Base-by-base conservation (phyloP, 2,329 filamentous ascomycete genomes). In the Xylogone sp. region DNA sequence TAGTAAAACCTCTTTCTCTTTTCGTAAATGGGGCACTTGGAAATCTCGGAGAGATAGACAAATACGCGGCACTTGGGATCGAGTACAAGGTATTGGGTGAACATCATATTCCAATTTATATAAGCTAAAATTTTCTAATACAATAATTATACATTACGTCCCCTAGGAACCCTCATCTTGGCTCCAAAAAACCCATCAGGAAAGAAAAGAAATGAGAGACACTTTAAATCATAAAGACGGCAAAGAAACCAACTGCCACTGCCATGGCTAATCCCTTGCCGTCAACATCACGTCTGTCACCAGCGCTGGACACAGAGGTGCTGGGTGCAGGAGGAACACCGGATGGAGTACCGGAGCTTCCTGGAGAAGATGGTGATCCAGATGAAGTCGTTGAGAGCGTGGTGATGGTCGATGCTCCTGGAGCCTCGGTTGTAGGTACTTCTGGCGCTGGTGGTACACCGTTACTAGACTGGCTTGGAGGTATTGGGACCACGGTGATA, bases 241-340 rank as follows among this genome's bases (percentile, higher is more conserved):
- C 34, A 39, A 39, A 39, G n/a, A 39, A 39, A 18, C 34, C 34
- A 39, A 39, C 34, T 4, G 34, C 34, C 10, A 39, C 12, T 9
- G 34, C 34, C 4, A 39, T 39, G 13, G 34, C 34, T 16, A 39
- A 39, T 39, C 34, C 34, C 34, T 39, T 39, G 8, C 62, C 67
- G 64, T 65, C 69, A 56, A 63, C 66, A 65, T 65, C 70, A 66
- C 65, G 68, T 68, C 68, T 71, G 64, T 71, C 65, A 58, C 69
- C 67, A 55, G 68, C 58, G 56, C 65, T 62, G 56, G 67, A 60
- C 52, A 65, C 8, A 7, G 34, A 7, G n/a, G 34, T 39, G 34
- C 10, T 5, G 8, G 34, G 34, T 16, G 34, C 34, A 16, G 8
- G 8, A 9, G 34, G 34, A 39, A 18, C 13, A 39, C 34, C 34